These are phyloP conservation scores for Parietaria judaica DNA, from an alignment of 306 rosid genomes.

Conservation along the genomic window DNA sequence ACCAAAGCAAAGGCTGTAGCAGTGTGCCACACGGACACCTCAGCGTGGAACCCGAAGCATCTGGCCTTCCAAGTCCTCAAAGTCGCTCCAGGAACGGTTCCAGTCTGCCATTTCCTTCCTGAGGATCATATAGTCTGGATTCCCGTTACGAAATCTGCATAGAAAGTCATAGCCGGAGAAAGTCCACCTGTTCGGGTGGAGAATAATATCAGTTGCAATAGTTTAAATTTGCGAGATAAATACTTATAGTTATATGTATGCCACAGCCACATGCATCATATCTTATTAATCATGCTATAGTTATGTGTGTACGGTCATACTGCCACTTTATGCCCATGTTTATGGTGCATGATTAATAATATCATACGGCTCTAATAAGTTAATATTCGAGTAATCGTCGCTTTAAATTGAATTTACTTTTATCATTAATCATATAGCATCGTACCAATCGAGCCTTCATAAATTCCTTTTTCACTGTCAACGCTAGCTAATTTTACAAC, in stretches of 20 bases:
- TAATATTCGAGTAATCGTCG: background rate
- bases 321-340: background rate
- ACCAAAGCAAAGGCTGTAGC: slow-evolving; percentile 53
- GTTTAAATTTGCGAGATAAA: background rate
- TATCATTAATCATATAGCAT: too few species aligned
- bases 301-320: background rate
- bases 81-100: slow-evolving; percentile 66
- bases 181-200: background rate
- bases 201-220: background rate
- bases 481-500: too few species aligned
- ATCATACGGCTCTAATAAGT: background rate
- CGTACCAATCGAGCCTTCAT: too few species aligned
- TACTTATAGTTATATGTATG: background rate
- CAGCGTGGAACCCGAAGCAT: slow-evolving; percentile 78
- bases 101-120: slow-evolving; percentile 83
- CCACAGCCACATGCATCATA: background rate
- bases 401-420: background rate
- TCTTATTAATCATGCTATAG: background rate
- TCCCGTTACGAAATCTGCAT: slow-evolving; percentile 23
- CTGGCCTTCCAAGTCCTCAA: slow-evolving; percentile 73
- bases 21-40: slow-evolving; percentile 63
- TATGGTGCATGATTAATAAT: background rate
- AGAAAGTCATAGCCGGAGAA: background rate
- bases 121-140: slow-evolving; percentile 79
- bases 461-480: too few species aligned